Conservation (phyloP, 441 rosid species). For the Croton setiger region DNA sequence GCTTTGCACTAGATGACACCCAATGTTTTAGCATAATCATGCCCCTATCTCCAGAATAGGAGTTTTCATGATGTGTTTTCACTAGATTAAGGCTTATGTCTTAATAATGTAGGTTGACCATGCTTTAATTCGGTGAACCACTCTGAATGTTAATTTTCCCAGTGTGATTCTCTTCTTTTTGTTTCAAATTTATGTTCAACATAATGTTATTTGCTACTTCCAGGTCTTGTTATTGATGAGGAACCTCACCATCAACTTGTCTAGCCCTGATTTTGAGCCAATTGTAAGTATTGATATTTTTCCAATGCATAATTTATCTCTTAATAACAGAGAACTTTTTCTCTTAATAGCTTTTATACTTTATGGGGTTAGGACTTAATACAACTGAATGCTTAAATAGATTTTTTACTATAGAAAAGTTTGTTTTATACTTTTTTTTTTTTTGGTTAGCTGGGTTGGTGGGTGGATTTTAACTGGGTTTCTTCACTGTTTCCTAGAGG, state of each 20-base stretch:
- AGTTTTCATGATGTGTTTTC: conserved; percentile 3
- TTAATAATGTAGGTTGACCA: too few species aligned
- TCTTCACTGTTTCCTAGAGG: too few species aligned
- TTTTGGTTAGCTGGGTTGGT: too few species aligned
- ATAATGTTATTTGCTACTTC: conserved; percentile 17
- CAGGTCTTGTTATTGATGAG: conserved; percentile 83
- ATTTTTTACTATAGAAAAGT: background rate
- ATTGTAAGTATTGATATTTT: conserved; percentile 47
- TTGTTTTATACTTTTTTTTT: too few species aligned
- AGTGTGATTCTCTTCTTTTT: background rate
- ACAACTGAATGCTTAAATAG: background rate
- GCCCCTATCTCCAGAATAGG: background rate
- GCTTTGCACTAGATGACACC: background rate
- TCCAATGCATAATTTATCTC: background rate
- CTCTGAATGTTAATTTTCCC: background rate
- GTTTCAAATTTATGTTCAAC: background rate
- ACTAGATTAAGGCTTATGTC: background rate
- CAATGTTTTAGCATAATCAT: background rate
- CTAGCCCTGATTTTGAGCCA: conserved; percentile 82
- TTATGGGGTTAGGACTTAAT: conserved; percentile 1
- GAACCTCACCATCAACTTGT: conserved; percentile 74
- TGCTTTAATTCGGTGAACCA: background rate
- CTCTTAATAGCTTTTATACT: background rate
- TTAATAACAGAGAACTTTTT: background rate
- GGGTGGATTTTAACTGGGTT: too few species aligned